phyloP scores from a whole-genome alignment of 495 filamentous ascomycete species.

The Lasiosphaeria miniovina region DNA sequence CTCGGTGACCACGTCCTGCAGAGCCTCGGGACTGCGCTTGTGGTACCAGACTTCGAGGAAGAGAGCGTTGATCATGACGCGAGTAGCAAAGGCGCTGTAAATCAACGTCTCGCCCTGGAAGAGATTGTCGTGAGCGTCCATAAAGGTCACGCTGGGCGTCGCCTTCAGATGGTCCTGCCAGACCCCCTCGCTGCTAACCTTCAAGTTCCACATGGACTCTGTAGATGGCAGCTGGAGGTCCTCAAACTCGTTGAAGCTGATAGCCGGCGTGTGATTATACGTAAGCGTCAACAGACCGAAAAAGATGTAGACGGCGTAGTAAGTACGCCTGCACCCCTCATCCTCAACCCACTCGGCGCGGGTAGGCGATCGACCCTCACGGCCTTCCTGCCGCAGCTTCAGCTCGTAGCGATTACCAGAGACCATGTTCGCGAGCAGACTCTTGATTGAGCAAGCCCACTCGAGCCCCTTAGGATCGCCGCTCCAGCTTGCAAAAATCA shows the following conservation, averaged over 20 bases:
- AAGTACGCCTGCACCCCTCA: slow-evolving; percentile 92
- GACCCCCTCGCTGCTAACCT: slow-evolving; percentile 69
- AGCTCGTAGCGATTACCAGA: slow-evolving; percentile 95
- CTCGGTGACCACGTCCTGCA: slow-evolving; percentile 95
- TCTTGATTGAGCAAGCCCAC: slow-evolving; percentile 99
- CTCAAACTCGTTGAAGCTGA: slow-evolving; percentile 98
- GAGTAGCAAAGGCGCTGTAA: slow-evolving; percentile 96
- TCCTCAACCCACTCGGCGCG: slow-evolving; percentile 96
- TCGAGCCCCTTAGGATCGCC: slow-evolving; percentile 96
- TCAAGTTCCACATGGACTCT: slow-evolving; percentile 91
- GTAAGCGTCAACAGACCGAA: slow-evolving; percentile 93
- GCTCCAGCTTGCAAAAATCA: slow-evolving; percentile 99
- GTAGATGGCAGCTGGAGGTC: slow-evolving; percentile 87
- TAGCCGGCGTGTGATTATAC: slow-evolving; percentile 94
- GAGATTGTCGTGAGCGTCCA: slow-evolving; percentile 89
- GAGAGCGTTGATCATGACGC: slow-evolving; percentile 97
- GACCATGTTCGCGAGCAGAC: slow-evolving; percentile 96
- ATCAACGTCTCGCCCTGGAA: slow-evolving; percentile 89
- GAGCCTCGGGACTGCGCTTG: slow-evolving; percentile 91
- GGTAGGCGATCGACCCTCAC: slow-evolving; percentile 70
- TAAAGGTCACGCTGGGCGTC: slow-evolving; percentile 75
- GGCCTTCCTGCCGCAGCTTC: slow-evolving; percentile 84
- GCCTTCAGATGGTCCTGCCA: slow-evolving; percentile 76
- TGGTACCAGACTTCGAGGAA: slow-evolving; percentile 99
- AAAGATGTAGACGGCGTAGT: slow-evolving; percentile 99